Percentiles rank a stretch among this genome's conserved stretches.
Conservation (phyloP, 495 filamentous ascomycete genomes). For the Friedmanniomyces simplex region DNA sequence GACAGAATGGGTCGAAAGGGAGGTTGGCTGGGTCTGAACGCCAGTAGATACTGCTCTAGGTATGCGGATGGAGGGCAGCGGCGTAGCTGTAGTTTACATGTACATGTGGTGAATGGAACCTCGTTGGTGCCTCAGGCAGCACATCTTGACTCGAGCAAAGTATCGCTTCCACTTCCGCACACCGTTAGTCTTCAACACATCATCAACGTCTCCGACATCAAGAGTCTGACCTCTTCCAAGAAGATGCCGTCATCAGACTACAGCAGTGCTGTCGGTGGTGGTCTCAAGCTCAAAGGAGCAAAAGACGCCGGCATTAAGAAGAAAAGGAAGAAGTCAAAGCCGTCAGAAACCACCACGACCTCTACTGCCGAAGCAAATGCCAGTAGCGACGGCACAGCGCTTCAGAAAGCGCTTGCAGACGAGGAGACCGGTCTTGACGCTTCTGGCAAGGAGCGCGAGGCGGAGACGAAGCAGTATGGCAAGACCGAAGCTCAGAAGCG, state of each 20-base stretch:
- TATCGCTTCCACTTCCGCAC: too few relatives aligned
- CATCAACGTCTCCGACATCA: too few relatives aligned
- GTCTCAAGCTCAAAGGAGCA: slow-evolving; percentile 71
- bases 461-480: slow-evolving; percentile 16
- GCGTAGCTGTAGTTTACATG: too few relatives aligned
- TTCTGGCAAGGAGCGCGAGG: slow-evolving; percentile 12
- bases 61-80: too few relatives aligned
- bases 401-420: slow-evolving; percentile 16
- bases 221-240: too few relatives aligned
- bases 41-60: too few relatives aligned
- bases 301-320: slow-evolving; percentile 45
- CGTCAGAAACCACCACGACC: slow-evolving; percentile 38
- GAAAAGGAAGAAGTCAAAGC: slow-evolving; percentile 54
- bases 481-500: slow-evolving; percentile 84
- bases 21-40: too few relatives aligned
- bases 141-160: too few relatives aligned
- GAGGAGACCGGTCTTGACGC: slow-evolving; percentile 12
- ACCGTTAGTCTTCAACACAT: too few relatives aligned
- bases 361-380: slow-evolving; percentile 24
- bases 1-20: too few relatives aligned
- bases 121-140: too few relatives aligned
- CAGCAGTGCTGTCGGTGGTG: slow-evolving; percentile 47
- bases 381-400: slow-evolving; percentile 15
- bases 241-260: slow-evolving; percentile 60
- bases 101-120: too few relatives aligned